Conservation (phyloP, 768 basidiomycete species). For the Pisolithus marmoratus region DNA sequence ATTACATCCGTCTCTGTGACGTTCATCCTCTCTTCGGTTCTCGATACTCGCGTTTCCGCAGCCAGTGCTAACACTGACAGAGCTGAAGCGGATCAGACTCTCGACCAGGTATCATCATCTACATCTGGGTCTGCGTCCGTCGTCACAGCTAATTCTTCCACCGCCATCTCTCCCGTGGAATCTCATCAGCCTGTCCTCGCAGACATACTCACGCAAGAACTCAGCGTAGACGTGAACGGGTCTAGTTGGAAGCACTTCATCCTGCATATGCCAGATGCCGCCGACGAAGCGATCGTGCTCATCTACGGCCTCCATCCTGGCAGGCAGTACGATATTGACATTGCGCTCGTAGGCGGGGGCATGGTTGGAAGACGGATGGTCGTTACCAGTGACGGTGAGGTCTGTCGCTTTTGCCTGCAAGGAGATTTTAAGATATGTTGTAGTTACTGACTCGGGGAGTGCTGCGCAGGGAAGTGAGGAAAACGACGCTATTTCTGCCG, state of each 20-base stretch:
- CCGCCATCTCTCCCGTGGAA: slow-evolving; percentile 20
- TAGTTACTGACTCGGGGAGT: background rate
- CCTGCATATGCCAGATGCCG: slow-evolving; percentile 71
- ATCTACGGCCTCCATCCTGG: slow-evolving; percentile 87
- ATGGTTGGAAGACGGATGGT: slow-evolving; percentile 61
- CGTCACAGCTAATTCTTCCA: slow-evolving; percentile 28
- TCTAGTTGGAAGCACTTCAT: slow-evolving; percentile 75
- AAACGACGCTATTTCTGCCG: background rate
- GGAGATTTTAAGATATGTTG: background rate
- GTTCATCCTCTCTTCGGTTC: slow-evolving; percentile 60
- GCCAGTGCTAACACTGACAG: background rate
- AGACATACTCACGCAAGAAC: slow-evolving; percentile 64
- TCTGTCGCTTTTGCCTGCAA: slow-evolving; percentile 10
- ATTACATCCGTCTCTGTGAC: slow-evolving; percentile 77
- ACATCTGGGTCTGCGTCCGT: slow-evolving; percentile 34
- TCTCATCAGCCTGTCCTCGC: slow-evolving; percentile 44
- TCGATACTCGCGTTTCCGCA: slow-evolving; percentile 24
- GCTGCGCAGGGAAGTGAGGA: background rate
- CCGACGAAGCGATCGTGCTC: slow-evolving; percentile 86
- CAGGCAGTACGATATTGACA: slow-evolving; percentile 84
- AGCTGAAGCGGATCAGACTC: slow-evolving; percentile 18
- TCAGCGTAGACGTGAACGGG: slow-evolving; percentile 77
- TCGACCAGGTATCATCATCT: background rate
- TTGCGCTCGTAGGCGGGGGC: slow-evolving; percentile 64
- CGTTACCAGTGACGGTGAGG: slow-evolving; percentile 47